Conservation (phyloP, 140 eudicot genomes). For the Stevia rebaudiana region DNA sequence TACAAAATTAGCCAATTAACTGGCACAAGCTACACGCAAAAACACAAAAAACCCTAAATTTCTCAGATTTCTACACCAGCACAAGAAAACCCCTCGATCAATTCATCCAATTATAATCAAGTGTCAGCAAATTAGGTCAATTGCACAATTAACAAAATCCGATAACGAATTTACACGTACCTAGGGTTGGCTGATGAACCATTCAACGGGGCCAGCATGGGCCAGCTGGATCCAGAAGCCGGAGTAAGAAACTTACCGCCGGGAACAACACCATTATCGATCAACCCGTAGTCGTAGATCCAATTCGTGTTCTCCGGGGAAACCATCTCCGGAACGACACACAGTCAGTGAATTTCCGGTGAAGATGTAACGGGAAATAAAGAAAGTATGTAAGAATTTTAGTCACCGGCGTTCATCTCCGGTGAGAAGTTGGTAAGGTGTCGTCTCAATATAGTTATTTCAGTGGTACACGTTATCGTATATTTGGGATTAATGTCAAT, state of each 20-base stretch:
- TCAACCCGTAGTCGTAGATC: constrained; percentile 53
- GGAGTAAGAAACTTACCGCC: constrained; percentile 32
- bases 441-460: too few species aligned
- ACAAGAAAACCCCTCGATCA: background rate
- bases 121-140: constrained; percentile 12
- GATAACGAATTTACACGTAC: constrained; percentile 23
- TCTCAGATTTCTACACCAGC: background rate
- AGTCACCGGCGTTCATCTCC: background rate
- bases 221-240: constrained; percentile 42
- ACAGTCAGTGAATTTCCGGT: background rate
- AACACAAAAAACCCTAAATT: background rate
- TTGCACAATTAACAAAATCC: background rate
- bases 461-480: too few species aligned
- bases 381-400: background rate
- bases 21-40: background rate
- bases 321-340: constrained; percentile 36
- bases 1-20: background rate
- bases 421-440: background rate
- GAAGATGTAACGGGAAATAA: background rate
- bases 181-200: constrained; percentile 38
- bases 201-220: constrained; percentile 34
- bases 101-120: background rate
- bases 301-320: constrained; percentile 69
- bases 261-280: constrained; percentile 51
- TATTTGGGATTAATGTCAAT: too few species aligned